A percentile compares a stretch with the other conserved stretches of the same genome.
Conservation (phyloP, 225 moss, liverwort and hornwort genomes). For the Marchantia paleacea region DNA sequence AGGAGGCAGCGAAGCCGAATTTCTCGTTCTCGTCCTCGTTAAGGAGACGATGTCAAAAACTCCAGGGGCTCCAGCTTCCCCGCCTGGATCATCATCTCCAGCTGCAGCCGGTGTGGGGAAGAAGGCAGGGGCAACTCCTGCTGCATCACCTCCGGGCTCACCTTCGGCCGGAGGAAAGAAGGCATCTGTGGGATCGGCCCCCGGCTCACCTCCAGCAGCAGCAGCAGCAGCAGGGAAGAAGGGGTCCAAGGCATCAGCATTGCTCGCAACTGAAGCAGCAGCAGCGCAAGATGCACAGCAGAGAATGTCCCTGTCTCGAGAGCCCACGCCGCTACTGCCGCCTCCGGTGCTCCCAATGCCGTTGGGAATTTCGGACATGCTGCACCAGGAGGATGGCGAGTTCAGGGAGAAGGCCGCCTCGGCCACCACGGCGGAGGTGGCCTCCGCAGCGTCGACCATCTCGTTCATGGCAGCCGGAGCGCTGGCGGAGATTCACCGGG, state of each 20-base stretch:
- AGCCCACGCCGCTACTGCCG: conserved; percentile 13
- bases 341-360: conserved; percentile 38
- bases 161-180: not conserved
- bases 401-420: conserved; percentile 34
- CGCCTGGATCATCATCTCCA: not conserved
- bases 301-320: conserved; percentile 22
- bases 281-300: not conserved
- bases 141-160: conserved; percentile 11
- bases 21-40: not conserved
- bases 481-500: conserved; percentile 77
- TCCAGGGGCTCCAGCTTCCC: conserved; percentile 10
- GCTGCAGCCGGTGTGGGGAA: not conserved
- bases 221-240: not conserved
- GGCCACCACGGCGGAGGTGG: conserved; percentile 30
- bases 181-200: not conserved
- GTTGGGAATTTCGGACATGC: conserved; percentile 27
- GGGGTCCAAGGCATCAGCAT: too few relatives aligned
- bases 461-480: conserved; percentile 93
- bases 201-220: not conserved
- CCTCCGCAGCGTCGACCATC: conserved; percentile 36
- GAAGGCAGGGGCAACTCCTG: too few relatives aligned
- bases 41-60: conserved; percentile 6
- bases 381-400: conserved; percentile 33
- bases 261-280: too few relatives aligned
- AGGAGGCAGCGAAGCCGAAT: not conserved